Percentiles rank a stretch among this genome's conserved stretches.
Conservation (phyloP, 495 filamentous ascomycete genomes). For the Podospora comata region DNA sequence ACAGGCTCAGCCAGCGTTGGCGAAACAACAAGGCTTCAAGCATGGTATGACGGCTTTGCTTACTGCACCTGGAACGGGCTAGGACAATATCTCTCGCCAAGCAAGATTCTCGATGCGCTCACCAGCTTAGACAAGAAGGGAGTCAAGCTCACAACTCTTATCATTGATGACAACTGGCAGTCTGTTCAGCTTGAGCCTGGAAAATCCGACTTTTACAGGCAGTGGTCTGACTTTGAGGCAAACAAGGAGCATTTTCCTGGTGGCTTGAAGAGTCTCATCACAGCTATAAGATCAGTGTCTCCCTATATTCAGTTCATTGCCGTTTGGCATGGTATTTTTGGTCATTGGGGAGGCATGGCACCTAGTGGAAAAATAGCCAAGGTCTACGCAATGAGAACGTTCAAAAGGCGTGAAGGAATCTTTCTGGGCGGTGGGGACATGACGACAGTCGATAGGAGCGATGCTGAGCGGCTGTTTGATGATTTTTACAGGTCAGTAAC, state of each 20-base stretch:
- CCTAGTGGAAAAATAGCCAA: conserved; percentile 67
- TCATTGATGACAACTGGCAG: conserved; percentile 98
- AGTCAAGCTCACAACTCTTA: conserved; percentile 75
- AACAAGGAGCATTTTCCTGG: conserved; percentile 74
- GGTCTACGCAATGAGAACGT: conserved; percentile 73
- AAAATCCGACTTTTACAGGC: conserved; percentile 48
- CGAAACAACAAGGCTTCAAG: conserved; percentile 70
- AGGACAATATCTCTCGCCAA: conserved; percentile 74
- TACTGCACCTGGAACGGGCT: conserved; percentile 90
- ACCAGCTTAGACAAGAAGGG: conserved; percentile 64
- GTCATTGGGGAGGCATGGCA: conserved; percentile 91
- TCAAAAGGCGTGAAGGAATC: conserved; percentile 50
- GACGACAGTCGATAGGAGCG: conserved; percentile 67
- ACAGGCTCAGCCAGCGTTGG: conserved; percentile 25
- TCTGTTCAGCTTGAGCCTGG: conserved; percentile 54
- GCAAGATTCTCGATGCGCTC: conserved; percentile 73
- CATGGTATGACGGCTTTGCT: conserved; percentile 82
- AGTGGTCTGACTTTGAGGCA: conserved; percentile 75
- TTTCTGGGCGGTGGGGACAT: conserved; percentile 56
- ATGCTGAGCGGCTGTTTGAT: conserved; percentile 72
- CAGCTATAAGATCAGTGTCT: conserved; percentile 64
- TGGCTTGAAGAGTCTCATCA: conserved; percentile 67
- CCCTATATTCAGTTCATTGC: conserved; percentile 77
- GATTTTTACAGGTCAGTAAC: conserved; percentile 86
- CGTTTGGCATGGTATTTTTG: conserved; percentile 94